Base-by-base conservation (phyloP, 805 yeast species). In the Candida maltosa region DNA sequence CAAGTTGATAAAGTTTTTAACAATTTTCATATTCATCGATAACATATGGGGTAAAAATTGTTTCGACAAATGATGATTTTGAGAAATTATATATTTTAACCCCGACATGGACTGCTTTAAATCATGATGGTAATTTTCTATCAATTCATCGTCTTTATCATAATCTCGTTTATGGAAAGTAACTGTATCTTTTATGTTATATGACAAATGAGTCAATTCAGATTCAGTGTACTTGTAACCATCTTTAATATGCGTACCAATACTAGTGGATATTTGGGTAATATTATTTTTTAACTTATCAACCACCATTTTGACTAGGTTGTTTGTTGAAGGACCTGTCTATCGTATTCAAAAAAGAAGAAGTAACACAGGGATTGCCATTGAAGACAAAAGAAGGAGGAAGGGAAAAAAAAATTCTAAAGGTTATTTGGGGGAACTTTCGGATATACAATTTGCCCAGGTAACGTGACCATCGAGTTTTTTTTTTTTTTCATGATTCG, bases 111-210 rank as follows among this genome's bases (percentile, higher is more conserved):
- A 57, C 4, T 55, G 47, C 32, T 61, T 56, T 7, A 72, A 44
- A 41, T 72, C 76, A 38, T 67, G 63, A 36, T 64, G 65, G 61
- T 74, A 73, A 30, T 58, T 60, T n/a, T 47, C 42, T 8, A 70
- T 52, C 10, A 59, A 42, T 22, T 60, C 62, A 44, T 72, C 76
- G 37, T 69, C 73, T 4, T 44, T 37, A 34, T 51, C 54, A 19
- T 40, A 40, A 19, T 42, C 46, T 3, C 19, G 6, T 33, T 41
- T 44, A 16, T 42, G 34, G 16, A 42, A 39, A 10, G 40, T 34
- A 6, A 39, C 20, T 18, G 33, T 37, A 31, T 37, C 39, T 22
- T 36, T 35, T 3, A 38, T 18, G 19, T 29, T 29, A n/a, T 34
- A 34, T 12, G 38, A 25, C 27, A 38, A 38, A 12, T 24, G 21